Base-by-base conservation (phyloP, 306 rosid genomes). In the Lathyrus oleraceus region DNA sequence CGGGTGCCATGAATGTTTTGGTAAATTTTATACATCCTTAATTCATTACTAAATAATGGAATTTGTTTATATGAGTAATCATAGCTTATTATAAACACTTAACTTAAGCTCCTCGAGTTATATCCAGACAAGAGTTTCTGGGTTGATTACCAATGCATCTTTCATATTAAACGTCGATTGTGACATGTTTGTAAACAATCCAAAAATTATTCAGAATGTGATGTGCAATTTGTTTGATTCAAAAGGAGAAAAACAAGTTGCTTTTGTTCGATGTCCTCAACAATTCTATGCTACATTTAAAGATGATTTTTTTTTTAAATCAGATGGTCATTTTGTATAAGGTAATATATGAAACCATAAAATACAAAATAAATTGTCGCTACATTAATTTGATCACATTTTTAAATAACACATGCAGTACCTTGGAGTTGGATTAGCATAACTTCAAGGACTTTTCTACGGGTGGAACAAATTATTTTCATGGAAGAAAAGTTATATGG, bases 1-100 rank as follows among this genome's bases (percentile, higher is more conserved):
- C n/a, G 89, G 97, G 97, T 5, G 91, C 95, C 43, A 88, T 86
- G 92, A 91, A 91, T 35, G 85, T 21, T 36, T 67, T 86, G 70
- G 90, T 90, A 73, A 79, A 13, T n/a, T 9, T 32, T 38, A 48
- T 38, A 7, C 27, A 15, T 35, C 36, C 10, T 27, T 13, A 44
- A 48, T 48, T 49, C 1, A 2, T 23, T 23, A 23, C 8, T 16
- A 48, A 10, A 51, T 51, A 16, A 15, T 17, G 12, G 17, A 13
- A 17, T 17, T 17, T 49, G 13, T 16, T 32, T 7, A n/a, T 23
- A 15, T 32, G 16, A 8, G 40, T 23, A 35, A 3, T 36, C 15
- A 61, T 23, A 23, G 25, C 49, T 13, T 44, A 65, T 65, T 49
- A 16, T 49, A 23, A 23, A 23, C 25, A 23, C 2, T 23, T 23